Evolutionary conservation across 139 green algal species (phyloP), one percentile per base, ranked within the genome.

Genomic region (Micractinium sp.): DNA sequence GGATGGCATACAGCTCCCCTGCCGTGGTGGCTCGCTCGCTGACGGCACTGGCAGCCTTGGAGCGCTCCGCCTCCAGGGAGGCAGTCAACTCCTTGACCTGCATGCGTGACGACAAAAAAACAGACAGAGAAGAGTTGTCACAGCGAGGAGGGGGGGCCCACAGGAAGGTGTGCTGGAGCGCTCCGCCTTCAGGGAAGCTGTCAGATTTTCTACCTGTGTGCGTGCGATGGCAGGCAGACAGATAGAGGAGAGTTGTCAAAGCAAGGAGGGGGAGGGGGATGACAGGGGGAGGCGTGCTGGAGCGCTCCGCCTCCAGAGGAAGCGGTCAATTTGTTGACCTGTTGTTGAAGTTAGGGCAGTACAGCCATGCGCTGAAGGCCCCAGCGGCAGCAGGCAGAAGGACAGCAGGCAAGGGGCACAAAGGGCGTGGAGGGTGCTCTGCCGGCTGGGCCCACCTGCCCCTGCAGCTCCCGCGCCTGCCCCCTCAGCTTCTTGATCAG

Each of bases 401-500:
- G 31, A 7, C 29, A 39, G 71, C 18, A 33, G 1, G 31, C 71
- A 77, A 20, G 71, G 71, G 19, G 71, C 31, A 27, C 38, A 90
- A n/a, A n/a, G n/a, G n/a, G n/a, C n/a, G n/a, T n/a, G n/a, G n/a
- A n/a, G n/a, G n/a, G n/a, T n/a, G n/a, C n/a, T n/a, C n/a, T n/a
- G n/a, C n/a, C n/a, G n/a, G n/a, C n/a, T n/a, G n/a, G n/a, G 79
- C 69, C 92, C 73, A 93, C 90, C 76, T 93, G 47, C 76, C 94
- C 94, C 83, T 93, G 91, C 47, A 93, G 61, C 80, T 96, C 93
- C 67, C 92, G 90, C 29, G 94, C 60, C 87, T 90, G 87, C 25
- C 31, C 60, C 15, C 96, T 89, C 74, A 98, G 92, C 93, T 96
- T 96, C 88, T 96, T 96, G 69, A 98, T 95, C 29, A 86, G 90